Conservation (phyloP, 2,329 filamentous ascomycete species). For the Hymenoscyphus fructigenus region DNA sequence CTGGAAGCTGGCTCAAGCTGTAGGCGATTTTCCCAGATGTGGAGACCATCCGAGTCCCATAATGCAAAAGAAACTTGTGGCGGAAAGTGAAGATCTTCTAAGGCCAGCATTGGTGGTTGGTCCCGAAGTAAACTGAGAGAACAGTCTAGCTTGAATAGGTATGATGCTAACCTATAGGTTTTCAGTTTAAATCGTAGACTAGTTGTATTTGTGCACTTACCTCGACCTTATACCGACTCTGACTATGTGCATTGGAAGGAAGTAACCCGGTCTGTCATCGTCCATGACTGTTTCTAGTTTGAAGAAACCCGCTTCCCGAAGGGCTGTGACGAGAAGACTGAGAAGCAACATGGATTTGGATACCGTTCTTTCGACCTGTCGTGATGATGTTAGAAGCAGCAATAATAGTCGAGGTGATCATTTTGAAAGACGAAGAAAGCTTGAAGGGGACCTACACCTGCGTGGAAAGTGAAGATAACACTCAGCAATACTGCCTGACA, state of each 20-base stretch:
- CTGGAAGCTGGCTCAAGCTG: slow-evolving; percentile 38
- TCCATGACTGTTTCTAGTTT: slow-evolving; percentile 36
- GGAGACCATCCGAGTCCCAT: slow-evolving; percentile 42
- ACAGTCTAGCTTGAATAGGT: slow-evolving; percentile 42
- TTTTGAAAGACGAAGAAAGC: background rate
- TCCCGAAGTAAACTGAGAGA: slow-evolving; percentile 39
- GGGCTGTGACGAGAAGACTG: slow-evolving; percentile 37
- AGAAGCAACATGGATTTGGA: slow-evolving; percentile 38
- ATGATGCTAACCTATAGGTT: slow-evolving; percentile 36
- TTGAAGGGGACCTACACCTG: slow-evolving; percentile 22
- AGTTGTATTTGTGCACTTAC: slow-evolving; percentile 26
- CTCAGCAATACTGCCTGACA: slow-evolving; percentile 41
- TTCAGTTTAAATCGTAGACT: background rate
- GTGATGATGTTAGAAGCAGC: background rate
- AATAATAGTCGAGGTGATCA: background rate
- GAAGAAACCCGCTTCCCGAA: slow-evolving; percentile 42
- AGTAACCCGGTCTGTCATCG: slow-evolving; percentile 42
- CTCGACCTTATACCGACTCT: slow-evolving; percentile 40
- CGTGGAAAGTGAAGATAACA: slow-evolving; percentile 41
- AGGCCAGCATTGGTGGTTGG: slow-evolving; percentile 37
- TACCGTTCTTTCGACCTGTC: slow-evolving; percentile 37
- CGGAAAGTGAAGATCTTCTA: slow-evolving; percentile 41
- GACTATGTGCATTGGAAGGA: slow-evolving; percentile 39
- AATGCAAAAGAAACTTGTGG: slow-evolving; percentile 38
- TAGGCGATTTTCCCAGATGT: slow-evolving; percentile 39